Percentiles rank a stretch among this genome's conserved stretches.
phyloP scores from a whole-genome alignment of 768 basidiomycete genomes.

The Lactarius tabidus region DNA sequence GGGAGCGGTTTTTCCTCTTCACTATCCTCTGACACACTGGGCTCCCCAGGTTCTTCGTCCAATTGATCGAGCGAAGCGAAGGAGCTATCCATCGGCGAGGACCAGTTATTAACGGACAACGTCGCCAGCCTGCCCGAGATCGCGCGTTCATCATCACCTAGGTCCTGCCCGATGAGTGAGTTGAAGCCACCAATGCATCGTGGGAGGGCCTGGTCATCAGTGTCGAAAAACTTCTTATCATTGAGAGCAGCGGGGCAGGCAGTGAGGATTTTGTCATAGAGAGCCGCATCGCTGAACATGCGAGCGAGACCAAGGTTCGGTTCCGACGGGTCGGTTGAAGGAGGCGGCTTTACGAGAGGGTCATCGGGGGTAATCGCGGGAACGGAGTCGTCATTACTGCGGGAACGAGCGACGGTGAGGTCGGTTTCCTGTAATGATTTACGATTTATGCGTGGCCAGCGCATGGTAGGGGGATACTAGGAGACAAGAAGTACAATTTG shows the following conservation, averaged over 20 bases:
- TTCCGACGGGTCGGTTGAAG: not conserved
- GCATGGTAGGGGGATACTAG: conserved; percentile 1
- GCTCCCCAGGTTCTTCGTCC: conserved; percentile 3
- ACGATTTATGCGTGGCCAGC: conserved; percentile 11
- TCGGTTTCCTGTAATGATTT: not conserved
- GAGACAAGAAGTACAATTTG: not conserved
- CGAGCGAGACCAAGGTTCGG: conserved; percentile 31
- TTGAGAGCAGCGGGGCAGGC: conserved; percentile 10
- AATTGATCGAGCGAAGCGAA: conserved; percentile 1
- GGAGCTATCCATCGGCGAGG: conserved; percentile 22
- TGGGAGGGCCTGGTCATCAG: conserved; percentile 19
- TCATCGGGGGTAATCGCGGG: conserved; percentile 13
- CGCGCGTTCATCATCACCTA: conserved; percentile 36
- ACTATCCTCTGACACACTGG: conserved; percentile 29
- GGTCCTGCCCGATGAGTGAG: conserved; percentile 42
- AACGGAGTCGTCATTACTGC: not conserved
- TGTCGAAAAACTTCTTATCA: not conserved
- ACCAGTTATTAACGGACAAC: conserved; percentile 38
- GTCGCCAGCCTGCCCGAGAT: conserved; percentile 37
- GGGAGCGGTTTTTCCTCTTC: conserved; percentile 16
- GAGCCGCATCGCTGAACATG: conserved; percentile 39
- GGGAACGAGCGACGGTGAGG: not conserved
- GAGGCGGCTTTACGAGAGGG: not conserved
- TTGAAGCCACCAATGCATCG: conserved; percentile 35
- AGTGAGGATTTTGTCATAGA: conserved; percentile 36